Evolutionary conservation across 2,329 filamentous ascomycete species (phyloP).

Genomic region (Botrytis sinoallii): DNA sequence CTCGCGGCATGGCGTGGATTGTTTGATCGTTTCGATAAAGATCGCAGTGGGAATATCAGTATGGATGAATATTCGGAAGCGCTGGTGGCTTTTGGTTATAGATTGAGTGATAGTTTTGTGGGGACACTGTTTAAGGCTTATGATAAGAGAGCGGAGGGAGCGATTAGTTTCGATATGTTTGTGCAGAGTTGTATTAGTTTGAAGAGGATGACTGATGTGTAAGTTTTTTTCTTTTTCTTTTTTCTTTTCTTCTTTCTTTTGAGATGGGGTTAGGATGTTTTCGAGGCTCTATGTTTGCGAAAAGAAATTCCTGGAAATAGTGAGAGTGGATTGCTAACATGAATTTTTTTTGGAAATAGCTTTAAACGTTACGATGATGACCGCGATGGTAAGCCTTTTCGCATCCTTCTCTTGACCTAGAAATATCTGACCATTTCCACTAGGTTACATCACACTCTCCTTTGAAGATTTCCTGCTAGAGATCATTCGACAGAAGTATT

Average conservation of each 20-base stretch:
- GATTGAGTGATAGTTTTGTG: constrained; percentile 80
- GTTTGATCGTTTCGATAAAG: constrained; percentile 92
- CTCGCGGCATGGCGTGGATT: constrained; percentile 89
- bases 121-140: constrained; percentile 83
- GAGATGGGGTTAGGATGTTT: not conserved
- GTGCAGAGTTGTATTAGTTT: constrained; percentile 96
- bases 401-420: not conserved
- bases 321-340: not conserved
- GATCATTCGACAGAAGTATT: constrained; percentile 35
- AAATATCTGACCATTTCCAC: not conserved
- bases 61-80: constrained; percentile 86
- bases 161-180: constrained; percentile 91
- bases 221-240: not conserved
- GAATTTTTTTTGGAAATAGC: not conserved
- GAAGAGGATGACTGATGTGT: constrained; percentile 96
- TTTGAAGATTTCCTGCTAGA: constrained; percentile 47
- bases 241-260: not conserved
- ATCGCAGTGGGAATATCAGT: constrained; percentile 82
- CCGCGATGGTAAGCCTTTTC: constrained; percentile 62
- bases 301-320: not conserved
- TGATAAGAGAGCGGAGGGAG: constrained; percentile 69
- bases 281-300: not conserved
- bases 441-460: constrained; percentile 70
- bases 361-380: constrained; percentile 99
- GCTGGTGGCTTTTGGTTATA: constrained; percentile 88